A percentile compares a stretch with the other conserved stretches of the same genome.
These are phyloP conservation scores for Rubroboletus satanas DNA, from an alignment of 768 basidiomycete species.

Conservation along the genomic window DNA sequence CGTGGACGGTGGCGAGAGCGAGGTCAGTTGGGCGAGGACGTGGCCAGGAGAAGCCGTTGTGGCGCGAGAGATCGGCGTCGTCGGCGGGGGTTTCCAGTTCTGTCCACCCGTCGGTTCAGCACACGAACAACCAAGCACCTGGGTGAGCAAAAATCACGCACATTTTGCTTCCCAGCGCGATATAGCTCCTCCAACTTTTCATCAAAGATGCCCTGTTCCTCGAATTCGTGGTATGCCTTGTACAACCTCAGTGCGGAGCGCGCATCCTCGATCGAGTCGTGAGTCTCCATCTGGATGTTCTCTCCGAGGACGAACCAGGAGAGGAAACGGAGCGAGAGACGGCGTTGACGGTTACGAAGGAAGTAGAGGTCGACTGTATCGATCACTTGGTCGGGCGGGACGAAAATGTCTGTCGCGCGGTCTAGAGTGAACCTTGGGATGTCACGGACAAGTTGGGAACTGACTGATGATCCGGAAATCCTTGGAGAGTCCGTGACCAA, in stretches of 20 bases:
- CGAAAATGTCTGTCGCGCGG: slow-evolving; percentile 72
- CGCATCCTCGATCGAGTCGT: slow-evolving; percentile 99
- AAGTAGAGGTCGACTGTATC: slow-evolving; percentile 99
- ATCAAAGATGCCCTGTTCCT: slow-evolving; percentile 75
- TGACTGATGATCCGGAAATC: slow-evolving; percentile 98
- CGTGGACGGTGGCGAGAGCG: slow-evolving; percentile 6
- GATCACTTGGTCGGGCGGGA: slow-evolving; percentile 92
- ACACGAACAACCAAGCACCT: neutral
- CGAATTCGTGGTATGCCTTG: slow-evolving; percentile 74
- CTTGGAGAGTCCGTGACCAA: slow-evolving; percentile 95
- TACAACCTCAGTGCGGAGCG: slow-evolving; percentile 81
- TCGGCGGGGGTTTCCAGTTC: slow-evolving; percentile 56
- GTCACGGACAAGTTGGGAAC: slow-evolving; percentile 25
- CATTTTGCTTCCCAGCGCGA: slow-evolving; percentile 70
- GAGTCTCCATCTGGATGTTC: slow-evolving; percentile 89
- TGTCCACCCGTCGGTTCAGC: slow-evolving; percentile 20
- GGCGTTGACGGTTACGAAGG: slow-evolving; percentile 71
- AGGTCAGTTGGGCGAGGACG: neutral
- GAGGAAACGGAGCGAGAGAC: slow-evolving; percentile 87
- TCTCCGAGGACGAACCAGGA: slow-evolving; percentile 92
- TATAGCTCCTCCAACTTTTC: slow-evolving; percentile 85
- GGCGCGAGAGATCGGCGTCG: slow-evolving; percentile 5
- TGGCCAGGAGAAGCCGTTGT: neutral
- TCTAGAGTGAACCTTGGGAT: neutral
- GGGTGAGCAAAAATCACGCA: slow-evolving; percentile 33